phyloP scores from a whole-genome alignment of 345 rosid species.

The Cochlearia excelsa region DNA sequence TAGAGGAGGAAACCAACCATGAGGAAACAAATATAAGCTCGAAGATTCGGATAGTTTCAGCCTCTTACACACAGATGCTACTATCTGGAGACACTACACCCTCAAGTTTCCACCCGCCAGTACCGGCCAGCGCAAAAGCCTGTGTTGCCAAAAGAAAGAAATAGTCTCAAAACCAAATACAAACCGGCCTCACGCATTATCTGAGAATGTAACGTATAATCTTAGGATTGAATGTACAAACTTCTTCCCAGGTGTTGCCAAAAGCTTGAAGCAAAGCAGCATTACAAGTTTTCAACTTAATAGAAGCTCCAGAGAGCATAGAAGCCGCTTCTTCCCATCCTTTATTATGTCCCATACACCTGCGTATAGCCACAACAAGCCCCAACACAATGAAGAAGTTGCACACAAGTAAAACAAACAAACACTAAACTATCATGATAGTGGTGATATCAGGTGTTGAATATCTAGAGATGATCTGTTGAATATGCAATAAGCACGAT shows the following conservation, averaged over 20 bases:
- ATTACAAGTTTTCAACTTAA: conserved; percentile 87
- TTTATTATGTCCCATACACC: conserved; percentile 99
- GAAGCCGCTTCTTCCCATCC: conserved; percentile 99
- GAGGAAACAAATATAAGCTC: neutral
- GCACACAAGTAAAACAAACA: conserved; percentile 2
- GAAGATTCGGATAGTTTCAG: conserved; percentile 16
- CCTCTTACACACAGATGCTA: conserved; percentile 30
- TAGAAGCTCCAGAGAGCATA: conserved; percentile 62
- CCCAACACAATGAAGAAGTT: neutral
- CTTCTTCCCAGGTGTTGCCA: conserved; percentile 96
- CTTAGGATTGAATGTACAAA: conserved; percentile 23
- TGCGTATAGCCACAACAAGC: conserved; percentile 15
- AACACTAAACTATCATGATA: neutral
- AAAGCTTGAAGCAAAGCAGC: conserved; percentile 94
- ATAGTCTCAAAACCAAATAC: conserved; percentile 15
- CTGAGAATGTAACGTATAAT: neutral
- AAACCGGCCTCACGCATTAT: neutral
- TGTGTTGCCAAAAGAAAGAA: conserved; percentile 35
- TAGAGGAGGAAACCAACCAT: conserved; percentile 19
- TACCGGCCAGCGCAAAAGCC: conserved; percentile 82
- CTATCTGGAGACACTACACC: conserved; percentile 71
- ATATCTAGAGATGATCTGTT: no score
- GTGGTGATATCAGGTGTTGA: no score
- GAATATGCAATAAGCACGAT: neutral
- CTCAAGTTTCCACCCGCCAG: conserved; percentile 92